These are phyloP conservation scores for Dothideomycetes sp. DNA, from an alignment of 2,329 filamentous ascomycete genomes.

Conservation along the genomic window DNA sequence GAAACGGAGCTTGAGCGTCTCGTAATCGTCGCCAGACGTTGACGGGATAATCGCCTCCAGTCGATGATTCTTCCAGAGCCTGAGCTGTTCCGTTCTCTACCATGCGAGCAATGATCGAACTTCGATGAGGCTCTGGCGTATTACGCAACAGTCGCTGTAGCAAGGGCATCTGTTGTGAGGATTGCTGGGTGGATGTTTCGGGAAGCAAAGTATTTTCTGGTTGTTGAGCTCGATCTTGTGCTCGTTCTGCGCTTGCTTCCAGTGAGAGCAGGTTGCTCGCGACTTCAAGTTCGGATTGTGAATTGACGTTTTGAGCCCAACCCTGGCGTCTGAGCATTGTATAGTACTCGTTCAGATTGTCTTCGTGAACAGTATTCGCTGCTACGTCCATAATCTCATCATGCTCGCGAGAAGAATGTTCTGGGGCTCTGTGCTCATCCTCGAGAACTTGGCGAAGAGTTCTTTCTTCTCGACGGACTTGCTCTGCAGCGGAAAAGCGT, in stretches of 20 bases:
- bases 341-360: slow-evolving; percentile 23
- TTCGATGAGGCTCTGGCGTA: slow-evolving; percentile 12
- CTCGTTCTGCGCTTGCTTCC: too few relatives aligned
- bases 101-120: slow-evolving; percentile 13
- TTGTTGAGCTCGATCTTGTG: too few relatives aligned
- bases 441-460: slow-evolving; percentile 25
- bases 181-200: too few relatives aligned
- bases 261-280: too few relatives aligned
- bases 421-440: slow-evolving; percentile 20
- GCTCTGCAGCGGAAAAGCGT: slow-evolving; percentile 36
- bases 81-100: slow-evolving; percentile 12
- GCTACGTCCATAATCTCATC: slow-evolving; percentile 13
- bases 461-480: slow-evolving; percentile 26
- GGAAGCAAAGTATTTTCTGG: too few relatives aligned
- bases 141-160: slow-evolving; percentile 12
- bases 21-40: slow-evolving; percentile 12
- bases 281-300: too few relatives aligned
- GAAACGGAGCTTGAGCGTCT: slow-evolving; percentile 9
- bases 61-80: slow-evolving; percentile 2
- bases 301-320: slow-evolving; percentile 18
- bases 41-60: neutral
- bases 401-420: neutral
- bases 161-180: neutral
- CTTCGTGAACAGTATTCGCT: slow-evolving; percentile 9
- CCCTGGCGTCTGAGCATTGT: slow-evolving; percentile 22